phyloP scores from a whole-genome alignment of 1,284 basidiomycete species.

The Puccinia polysora region DNA sequence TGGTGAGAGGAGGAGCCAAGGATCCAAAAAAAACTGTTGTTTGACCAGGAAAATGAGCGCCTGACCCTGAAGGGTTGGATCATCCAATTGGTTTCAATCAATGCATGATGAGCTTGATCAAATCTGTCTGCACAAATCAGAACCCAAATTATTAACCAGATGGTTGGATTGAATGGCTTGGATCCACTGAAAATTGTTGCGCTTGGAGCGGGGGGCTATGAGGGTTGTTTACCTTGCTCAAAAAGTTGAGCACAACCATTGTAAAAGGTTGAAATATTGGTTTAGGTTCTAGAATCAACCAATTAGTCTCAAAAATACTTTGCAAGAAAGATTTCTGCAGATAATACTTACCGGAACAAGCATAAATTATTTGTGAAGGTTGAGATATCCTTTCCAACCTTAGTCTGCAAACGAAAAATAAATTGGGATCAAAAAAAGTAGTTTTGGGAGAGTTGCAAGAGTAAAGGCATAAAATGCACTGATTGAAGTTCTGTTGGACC shows the following conservation, averaged over 20 bases:
- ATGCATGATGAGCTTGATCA: too few species aligned
- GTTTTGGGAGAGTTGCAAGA: neutral
- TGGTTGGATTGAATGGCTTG: too few species aligned
- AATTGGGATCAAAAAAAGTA: neutral
- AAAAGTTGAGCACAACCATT: constrained; percentile 2
- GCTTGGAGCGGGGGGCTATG: neutral
- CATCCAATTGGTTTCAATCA: too few species aligned
- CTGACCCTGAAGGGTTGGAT: too few species aligned
- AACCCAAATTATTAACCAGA: too few species aligned
- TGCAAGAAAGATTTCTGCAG: too few species aligned
- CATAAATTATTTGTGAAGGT: constrained; percentile 8
- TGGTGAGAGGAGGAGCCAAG: too few species aligned
- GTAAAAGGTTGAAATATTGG: constrained; percentile 9
- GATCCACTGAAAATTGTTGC: too few species aligned
- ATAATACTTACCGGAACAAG: constrained; percentile 9
- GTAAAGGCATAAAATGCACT: neutral
- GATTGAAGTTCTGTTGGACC: constrained; percentile 25
- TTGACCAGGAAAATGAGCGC: too few species aligned
- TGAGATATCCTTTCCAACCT: constrained; percentile 15
- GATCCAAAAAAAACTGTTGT: too few species aligned
- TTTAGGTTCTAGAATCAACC: neutral
- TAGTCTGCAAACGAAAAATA: neutral
- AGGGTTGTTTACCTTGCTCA: neutral
- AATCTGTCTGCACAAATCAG: too few species aligned
- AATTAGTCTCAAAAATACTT: neutral